A percentile compares a stretch with the other conserved stretches of the same genome.
These are phyloP conservation scores for Neonectria punicea DNA, from an alignment of 2,329 filamentous ascomycete genomes.

Conservation along the genomic window DNA sequence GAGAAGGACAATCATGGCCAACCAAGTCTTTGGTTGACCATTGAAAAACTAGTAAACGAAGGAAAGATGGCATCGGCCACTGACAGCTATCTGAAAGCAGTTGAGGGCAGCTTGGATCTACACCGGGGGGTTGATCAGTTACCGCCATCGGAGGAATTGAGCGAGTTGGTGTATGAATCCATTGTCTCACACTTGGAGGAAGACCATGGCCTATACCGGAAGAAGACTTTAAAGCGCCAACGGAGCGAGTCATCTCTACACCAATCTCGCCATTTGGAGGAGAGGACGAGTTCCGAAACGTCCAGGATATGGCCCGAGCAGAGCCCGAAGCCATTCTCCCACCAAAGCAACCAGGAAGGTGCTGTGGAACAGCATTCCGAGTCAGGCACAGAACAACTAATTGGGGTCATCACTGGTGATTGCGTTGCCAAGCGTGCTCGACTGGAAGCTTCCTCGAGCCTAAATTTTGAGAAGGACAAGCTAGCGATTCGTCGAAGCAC, in stretches of 20 bases:
- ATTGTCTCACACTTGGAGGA: background rate
- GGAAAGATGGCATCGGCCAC: background rate
- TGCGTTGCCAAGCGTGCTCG: too few species aligned
- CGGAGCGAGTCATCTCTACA: too few species aligned
- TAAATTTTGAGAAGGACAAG: too few species aligned
- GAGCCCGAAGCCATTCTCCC: too few species aligned
- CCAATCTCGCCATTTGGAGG: background rate
- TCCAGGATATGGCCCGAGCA: background rate
- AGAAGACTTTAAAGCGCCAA: background rate
- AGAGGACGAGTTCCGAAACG: background rate
- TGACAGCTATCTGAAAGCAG: background rate
- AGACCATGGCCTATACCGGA: background rate
- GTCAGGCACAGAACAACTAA: too few species aligned
- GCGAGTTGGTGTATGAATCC: background rate
- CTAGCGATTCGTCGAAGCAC: too few species aligned
- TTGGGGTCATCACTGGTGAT: too few species aligned
- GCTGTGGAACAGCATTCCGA: too few species aligned
- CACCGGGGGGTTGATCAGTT: background rate
- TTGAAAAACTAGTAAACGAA: background rate
- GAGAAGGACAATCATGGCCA: background rate
- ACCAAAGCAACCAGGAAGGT: too few species aligned
- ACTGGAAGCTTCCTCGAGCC: too few species aligned
- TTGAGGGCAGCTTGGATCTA: background rate
- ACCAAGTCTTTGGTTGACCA: background rate
- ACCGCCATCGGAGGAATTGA: background rate